Base-by-base conservation (phyloP, 2,329 filamentous ascomycete species). In the Sclerotinia trifoliorum region DNA sequence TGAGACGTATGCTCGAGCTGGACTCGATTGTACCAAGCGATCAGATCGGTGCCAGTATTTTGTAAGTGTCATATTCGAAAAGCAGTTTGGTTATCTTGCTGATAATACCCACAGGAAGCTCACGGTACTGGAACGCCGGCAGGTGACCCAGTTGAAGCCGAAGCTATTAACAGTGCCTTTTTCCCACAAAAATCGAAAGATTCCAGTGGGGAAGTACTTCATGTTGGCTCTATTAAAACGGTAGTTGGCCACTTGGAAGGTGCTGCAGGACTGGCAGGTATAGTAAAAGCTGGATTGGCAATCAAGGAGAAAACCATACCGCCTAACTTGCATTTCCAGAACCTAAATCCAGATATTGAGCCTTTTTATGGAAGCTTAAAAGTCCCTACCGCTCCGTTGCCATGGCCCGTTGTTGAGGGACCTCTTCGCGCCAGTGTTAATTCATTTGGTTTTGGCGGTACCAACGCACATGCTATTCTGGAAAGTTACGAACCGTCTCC, bases 401-500 rank as follows among this genome's bases (percentile, higher is more conserved):
- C 77, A 44, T 75, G 73, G 73, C 73, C 73, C 3, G n/a, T 7
- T 6, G 29, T 73, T 26, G 69, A 69, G 2, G 26, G 49, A 6
- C 57, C 60, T n/a, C 66, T 70, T 5, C 51, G 73, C 15, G 73
- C 68, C 1, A 73, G 71, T 67, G 72, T 75, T 13, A 75, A 74
- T 58, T 70, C 67, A n/a, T 77, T 84, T 61, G 82, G 82, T 0
- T 83, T 81, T 51, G 82, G 82, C 15, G 82, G 82, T 17, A 80
- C 81, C 19, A 84, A 84, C 69, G 80, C 80, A 3, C 82, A 83
- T 70, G 78, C 78, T 1, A 78, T 83, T 10, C 74, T 76, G 48
- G 76, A 82, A 80, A 26, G 81, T 78, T 55, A 51, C 5, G 42
- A 67, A 17, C 7, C n/a, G 15, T 24, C 29, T 39, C 3, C 52